phyloP scores from a whole-genome alignment of 164 flowering plant species.

The Vitis rupestris region DNA sequence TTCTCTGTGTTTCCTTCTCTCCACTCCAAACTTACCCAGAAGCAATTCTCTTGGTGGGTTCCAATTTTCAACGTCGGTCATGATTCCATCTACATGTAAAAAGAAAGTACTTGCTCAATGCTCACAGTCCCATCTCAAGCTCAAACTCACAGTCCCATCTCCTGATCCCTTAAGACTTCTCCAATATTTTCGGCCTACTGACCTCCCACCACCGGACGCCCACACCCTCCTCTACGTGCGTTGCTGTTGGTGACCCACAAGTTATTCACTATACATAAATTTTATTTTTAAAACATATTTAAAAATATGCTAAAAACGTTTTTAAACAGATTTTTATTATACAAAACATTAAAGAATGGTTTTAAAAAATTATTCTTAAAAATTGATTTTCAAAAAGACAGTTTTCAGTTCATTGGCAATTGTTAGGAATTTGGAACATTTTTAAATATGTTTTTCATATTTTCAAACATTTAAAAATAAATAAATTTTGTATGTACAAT shows the following conservation, averaged over 20 bases:
- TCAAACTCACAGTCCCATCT: constrained; percentile 49
- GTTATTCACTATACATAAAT: constrained; percentile 44
- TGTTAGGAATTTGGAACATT: too few relatives aligned
- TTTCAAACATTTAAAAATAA: too few relatives aligned
- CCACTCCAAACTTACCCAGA: constrained; percentile 10
- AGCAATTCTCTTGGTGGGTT: constrained; percentile 13
- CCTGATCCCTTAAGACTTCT: constrained; percentile 50
- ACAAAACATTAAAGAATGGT: too few relatives aligned
- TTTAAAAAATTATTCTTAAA: too few relatives aligned
- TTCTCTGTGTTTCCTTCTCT: background rate
- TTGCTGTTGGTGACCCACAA: constrained; percentile 37
- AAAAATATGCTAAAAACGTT: too few relatives aligned
- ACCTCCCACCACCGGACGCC: constrained; percentile 11
- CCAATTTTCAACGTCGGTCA: constrained; percentile 1
- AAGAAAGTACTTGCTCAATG: constrained; percentile 45
- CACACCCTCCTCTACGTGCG: constrained; percentile 17
- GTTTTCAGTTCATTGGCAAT: too few relatives aligned
- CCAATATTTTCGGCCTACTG: constrained; percentile 61
- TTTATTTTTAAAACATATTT: too few relatives aligned
- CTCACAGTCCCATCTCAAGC: constrained; percentile 28
- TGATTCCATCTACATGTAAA: constrained; percentile 33
- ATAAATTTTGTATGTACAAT: too few relatives aligned
- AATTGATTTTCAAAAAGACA: too few relatives aligned
- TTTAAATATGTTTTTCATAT: too few relatives aligned
- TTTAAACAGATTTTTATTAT: too few relatives aligned